Evolutionary conservation across 192 early-diverging fungal species (phyloP), one percentile per base, ranked within the genome.

Genomic region (Mortierella antarctica): DNA sequence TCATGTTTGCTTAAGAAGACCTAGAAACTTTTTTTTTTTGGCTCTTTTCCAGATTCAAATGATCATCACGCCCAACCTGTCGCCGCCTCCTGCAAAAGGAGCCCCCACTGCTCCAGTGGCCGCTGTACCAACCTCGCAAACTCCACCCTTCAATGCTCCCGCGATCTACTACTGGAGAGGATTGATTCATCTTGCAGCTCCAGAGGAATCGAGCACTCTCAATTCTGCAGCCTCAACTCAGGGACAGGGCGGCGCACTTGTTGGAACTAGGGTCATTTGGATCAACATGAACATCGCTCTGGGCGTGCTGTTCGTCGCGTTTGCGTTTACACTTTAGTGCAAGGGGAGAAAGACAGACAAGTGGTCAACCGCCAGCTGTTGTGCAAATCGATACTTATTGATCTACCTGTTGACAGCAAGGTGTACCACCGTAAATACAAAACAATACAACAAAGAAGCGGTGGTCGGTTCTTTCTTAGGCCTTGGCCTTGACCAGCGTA

Each of bases 401-500:
- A 18, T 51, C 4, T 23, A 12, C 39, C 20, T 10, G n/a, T 55
- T 39, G 2, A 4, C n/a, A n/a, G n/a, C n/a, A 39, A 52, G 52
- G 10, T 21, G 52, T 13, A 42, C 15, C 7, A 59, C 23, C 57
- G 18, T 2, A 2, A 39, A 7, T 9, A 44, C 10, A 40, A 7
- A 41, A 1, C 10, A 5, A 42, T 4, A n/a, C 15, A 41, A 1
- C 17, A 10, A n/a, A 9, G 39, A 13, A 13, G 7, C 39, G 1
- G 20, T 46, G 20, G n/a, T 47, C 14, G 21, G 41, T 13, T 51
- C 14, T 1, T 18, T 2, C 49, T 72, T 83, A 88, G 12, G 85
- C 72, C 75, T 88, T 88, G 49, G 84, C 71, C 21, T 73, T 62
- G 18, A 86, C 81, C 50, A 84, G 64, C 5, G 83, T 57, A 6